A percentile compares a stretch with the other conserved stretches of the same genome.
These are phyloP conservation scores for Anthostomella pinea DNA, from an alignment of 2,329 filamentous ascomycete species.

Conservation along the genomic window DNA sequence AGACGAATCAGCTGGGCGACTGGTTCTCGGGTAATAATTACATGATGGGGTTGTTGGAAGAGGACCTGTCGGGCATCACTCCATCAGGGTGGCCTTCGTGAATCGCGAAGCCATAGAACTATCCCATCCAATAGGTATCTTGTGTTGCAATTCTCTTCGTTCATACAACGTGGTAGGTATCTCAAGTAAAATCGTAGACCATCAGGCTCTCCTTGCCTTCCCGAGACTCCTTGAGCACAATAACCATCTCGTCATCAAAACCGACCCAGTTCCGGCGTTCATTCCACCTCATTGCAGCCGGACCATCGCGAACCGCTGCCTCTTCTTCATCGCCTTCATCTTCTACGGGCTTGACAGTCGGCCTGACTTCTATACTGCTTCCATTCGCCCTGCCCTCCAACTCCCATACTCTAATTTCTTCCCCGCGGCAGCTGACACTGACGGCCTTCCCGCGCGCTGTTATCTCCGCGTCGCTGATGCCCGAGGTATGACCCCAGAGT, in stretches of 20 bases:
- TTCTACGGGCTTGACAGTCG: slow-evolving; percentile 31
- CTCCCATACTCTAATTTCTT: slow-evolving; percentile 84
- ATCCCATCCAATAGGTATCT: too few relatives aligned
- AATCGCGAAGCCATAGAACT: too few relatives aligned
- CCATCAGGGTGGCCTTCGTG: slow-evolving; percentile 22
- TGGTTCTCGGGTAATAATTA: slow-evolving; percentile 35
- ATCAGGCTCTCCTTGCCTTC: slow-evolving; percentile 70
- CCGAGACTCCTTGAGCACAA: slow-evolving; percentile 71
- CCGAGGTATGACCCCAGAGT: slow-evolving; percentile 89
- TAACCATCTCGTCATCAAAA: slow-evolving; percentile 90
- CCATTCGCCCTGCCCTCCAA: slow-evolving; percentile 66
- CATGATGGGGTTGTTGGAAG: slow-evolving; percentile 32
- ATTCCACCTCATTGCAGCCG: slow-evolving; percentile 32
- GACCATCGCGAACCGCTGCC: not conserved
- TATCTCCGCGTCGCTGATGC: slow-evolving; percentile 81
- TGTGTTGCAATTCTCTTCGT: too few relatives aligned
- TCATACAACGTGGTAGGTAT: too few relatives aligned
- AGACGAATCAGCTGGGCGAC: slow-evolving; percentile 32
- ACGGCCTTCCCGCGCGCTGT: slow-evolving; percentile 83
- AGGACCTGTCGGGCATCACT: slow-evolving; percentile 32
- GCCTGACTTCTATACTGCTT: slow-evolving; percentile 49
- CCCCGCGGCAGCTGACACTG: slow-evolving; percentile 78
- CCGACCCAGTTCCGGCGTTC: slow-evolving; percentile 67
- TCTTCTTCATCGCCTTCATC: slow-evolving; percentile 15
- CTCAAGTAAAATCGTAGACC: slow-evolving; percentile 78